A percentile compares a stretch with the other conserved stretches of the same genome.
Evolutionary conservation across 345 rosid genomes (phyloP).

Genomic region (Pugionium cornutum): DNA sequence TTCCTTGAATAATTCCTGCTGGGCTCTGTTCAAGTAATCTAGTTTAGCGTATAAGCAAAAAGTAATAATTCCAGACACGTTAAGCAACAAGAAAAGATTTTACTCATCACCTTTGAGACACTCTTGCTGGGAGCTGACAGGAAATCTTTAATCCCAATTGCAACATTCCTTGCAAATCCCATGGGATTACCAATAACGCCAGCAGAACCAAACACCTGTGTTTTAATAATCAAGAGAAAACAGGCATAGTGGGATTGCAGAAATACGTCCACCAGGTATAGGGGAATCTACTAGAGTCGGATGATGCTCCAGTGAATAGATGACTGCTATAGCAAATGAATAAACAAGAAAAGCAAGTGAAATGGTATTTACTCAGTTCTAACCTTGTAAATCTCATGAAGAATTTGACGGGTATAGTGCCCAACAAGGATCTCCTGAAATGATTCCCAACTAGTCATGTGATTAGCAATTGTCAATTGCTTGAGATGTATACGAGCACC

Average conservation of each 20-base stretch:
- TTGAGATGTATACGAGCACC: conserved; percentile 89
- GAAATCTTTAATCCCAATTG: conserved; percentile 86
- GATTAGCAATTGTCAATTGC: conserved; percentile 74
- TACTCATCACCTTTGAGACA: conserved; percentile 61
- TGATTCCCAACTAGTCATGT: conserved; percentile 92
- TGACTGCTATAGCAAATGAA: conserved; percentile 10
- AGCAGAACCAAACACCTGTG: conserved; percentile 94
- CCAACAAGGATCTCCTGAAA: conserved; percentile 80
- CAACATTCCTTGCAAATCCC: conserved; percentile 92
- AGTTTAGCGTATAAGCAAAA: conserved; percentile 23
- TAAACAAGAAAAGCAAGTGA: conserved; percentile 9
- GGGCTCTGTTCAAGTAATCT: conserved; percentile 63
- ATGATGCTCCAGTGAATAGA: conserved; percentile 6
- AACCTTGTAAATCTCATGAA: conserved; percentile 98
- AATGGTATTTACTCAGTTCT: conserved; percentile 14
- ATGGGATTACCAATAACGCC: conserved; percentile 97
- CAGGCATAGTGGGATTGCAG: conserved; percentile 10
- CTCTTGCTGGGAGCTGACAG: conserved; percentile 83
- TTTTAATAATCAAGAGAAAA: conserved; percentile 31
- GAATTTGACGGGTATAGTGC: conserved; percentile 83
- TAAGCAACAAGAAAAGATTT: conserved; percentile 5
- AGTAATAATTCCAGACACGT: conserved; percentile 13
- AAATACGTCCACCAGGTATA: conserved; percentile 7
- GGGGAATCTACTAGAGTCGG: neutral
- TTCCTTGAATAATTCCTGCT: conserved; percentile 76